These are phyloP conservation scores for Aphanomyces euteiches DNA, from an alignment of 352 stramenopile genomes.

Conservation along the genomic window DNA sequence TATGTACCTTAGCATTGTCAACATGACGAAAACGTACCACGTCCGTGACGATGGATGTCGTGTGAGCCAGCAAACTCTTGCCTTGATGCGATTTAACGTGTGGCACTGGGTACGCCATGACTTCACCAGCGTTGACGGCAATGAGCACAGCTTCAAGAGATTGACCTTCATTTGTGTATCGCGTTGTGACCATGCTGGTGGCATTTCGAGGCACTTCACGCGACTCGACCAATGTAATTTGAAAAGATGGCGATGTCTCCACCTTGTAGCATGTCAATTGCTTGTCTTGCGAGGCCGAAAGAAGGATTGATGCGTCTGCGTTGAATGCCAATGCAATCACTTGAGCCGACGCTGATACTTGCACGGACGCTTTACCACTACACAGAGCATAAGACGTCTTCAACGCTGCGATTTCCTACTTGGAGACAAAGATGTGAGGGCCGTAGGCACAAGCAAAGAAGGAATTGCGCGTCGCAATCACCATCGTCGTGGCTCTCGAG, in stretches of 20 bases:
- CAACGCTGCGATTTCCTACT: not conserved
- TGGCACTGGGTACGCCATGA: constrained; percentile 71
- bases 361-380: constrained; percentile 18
- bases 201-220: constrained; percentile 57
- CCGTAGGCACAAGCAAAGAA: constrained; percentile 26
- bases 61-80: constrained; percentile 77
- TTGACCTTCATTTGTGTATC: constrained; percentile 31
- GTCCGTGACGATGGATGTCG: constrained; percentile 83
- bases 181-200: constrained; percentile 55
- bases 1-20: constrained; percentile 1
- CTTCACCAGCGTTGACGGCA: constrained; percentile 79
- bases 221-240: not conserved
- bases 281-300: constrained; percentile 21
- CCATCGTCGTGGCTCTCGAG: not conserved
- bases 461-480: constrained; percentile 1
- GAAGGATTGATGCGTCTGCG: constrained; percentile 9
- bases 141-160: constrained; percentile 61
- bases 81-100: constrained; percentile 52
- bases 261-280: constrained; percentile 22
- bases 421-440: constrained; percentile 25
- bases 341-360: constrained; percentile 4
- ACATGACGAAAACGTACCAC: constrained; percentile 34
- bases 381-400: not conserved
- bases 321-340: constrained; percentile 27
- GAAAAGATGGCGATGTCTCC: not conserved